These are phyloP conservation scores for Pyrenopolyporus hunteri DNA, from an alignment of 495 filamentous ascomycete species.

Conservation along the genomic window DNA sequence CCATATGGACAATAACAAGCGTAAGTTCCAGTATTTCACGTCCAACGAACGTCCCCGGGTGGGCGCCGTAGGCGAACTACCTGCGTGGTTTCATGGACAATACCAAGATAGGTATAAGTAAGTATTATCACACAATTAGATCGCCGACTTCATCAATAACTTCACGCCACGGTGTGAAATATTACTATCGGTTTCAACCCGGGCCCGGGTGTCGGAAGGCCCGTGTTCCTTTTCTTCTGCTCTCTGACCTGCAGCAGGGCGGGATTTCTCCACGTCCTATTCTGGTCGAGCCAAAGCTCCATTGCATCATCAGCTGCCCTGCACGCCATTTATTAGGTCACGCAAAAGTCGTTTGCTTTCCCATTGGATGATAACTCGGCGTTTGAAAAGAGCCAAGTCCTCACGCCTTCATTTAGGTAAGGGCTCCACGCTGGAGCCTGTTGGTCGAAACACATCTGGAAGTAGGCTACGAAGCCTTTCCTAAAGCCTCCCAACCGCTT, in stretches of 20 bases:
- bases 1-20: not conserved
- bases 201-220: conserved; percentile 20
- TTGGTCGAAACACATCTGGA: conserved; percentile 1
- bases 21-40: not conserved
- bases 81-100: no score
- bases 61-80: no score
- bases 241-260: conserved; percentile 11
- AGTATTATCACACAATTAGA: not conserved
- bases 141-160: not conserved
- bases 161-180: conserved; percentile 4
- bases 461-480: not conserved
- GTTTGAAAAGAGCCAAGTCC: conserved; percentile 23
- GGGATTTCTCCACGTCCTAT: conserved; percentile 3
- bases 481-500: not conserved
- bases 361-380: conserved; percentile 22
- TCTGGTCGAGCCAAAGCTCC: conserved; percentile 12
- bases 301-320: conserved; percentile 37
- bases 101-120: not conserved
- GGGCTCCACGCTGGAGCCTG: conserved; percentile 2
- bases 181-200: not conserved
- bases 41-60: no score
- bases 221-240: conserved; percentile 7
- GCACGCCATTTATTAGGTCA: no score
- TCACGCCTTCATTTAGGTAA: conserved; percentile 5
- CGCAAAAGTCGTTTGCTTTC: conserved; percentile 1